Conservation (phyloP, 306 rosid species). For the Prunus padus region DNA sequence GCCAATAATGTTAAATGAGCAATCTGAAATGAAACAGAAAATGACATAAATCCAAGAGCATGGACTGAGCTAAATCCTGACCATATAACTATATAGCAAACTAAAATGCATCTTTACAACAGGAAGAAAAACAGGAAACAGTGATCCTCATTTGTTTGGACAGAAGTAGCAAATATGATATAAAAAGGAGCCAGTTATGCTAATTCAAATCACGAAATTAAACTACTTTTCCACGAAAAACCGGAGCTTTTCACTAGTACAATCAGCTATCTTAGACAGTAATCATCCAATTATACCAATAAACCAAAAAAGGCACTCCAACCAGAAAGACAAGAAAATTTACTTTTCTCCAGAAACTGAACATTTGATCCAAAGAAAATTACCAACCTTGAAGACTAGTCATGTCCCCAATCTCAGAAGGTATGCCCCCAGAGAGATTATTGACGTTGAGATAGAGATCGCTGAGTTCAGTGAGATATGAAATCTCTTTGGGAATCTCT, state of each 20-base stretch:
- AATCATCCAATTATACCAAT: neutral
- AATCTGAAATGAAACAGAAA: neutral
- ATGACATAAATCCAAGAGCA: neutral
- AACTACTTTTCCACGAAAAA: neutral
- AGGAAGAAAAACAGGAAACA: neutral
- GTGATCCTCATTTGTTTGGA: too few relatives aligned
- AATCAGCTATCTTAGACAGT: neutral
- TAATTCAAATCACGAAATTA: neutral
- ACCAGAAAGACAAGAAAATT: neutral
- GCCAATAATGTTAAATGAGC: neutral
- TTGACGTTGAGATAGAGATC: conserved; percentile 91
- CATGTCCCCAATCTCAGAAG: conserved; percentile 62
- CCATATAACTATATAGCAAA: neutral
- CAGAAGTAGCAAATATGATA: neutral
- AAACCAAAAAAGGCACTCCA: neutral
- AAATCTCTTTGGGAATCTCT: conserved; percentile 71
- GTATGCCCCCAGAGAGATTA: conserved; percentile 67
- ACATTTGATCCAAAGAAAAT: neutral
- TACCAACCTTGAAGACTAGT: conserved; percentile 78
- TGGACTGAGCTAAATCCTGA: neutral
- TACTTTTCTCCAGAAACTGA: neutral
- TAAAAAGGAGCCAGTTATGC: neutral
- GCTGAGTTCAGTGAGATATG: conserved; percentile 59
- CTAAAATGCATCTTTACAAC: neutral
- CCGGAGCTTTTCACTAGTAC: neutral